Percentiles rank a stretch among this genome's conserved stretches.
phyloP scores from a whole-genome alignment of 176 grass and related monocot genomes.

The Musa schizocarpa region DNA sequence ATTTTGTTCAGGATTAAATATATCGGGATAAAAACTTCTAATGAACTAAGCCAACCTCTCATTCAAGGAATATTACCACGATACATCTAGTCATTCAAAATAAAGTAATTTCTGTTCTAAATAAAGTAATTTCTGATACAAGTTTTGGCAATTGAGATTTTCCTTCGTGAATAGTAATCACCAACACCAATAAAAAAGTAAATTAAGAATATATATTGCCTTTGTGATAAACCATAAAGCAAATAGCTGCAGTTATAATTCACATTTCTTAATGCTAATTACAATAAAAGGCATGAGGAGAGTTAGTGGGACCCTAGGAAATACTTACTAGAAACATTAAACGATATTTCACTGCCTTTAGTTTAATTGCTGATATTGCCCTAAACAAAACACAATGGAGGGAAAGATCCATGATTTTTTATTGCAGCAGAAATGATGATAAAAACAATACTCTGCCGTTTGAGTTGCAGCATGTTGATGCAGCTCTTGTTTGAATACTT shows the following conservation, averaged over 20 bases:
- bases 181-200: background rate
- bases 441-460: background rate
- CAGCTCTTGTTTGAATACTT: background rate
- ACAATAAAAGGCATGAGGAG: background rate
- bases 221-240: background rate
- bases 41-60: background rate
- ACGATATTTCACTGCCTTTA: background rate
- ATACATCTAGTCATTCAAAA: background rate
- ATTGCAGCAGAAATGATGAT: background rate
- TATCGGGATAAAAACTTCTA: background rate
- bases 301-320: background rate
- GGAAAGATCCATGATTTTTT: background rate
- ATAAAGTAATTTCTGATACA: background rate
- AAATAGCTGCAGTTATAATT: background rate
- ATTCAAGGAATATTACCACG: background rate
- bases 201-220: background rate
- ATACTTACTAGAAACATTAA: background rate
- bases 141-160: background rate
- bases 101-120: background rate
- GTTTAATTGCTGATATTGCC: background rate
- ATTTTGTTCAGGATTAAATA: background rate
- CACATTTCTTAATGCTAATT: background rate
- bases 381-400: background rate
- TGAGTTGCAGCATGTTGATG: background rate
- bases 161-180: background rate